Evolutionary conservation across 192 early-diverging fungal species (phyloP).

Genomic region (Coemansia furcata): DNA sequence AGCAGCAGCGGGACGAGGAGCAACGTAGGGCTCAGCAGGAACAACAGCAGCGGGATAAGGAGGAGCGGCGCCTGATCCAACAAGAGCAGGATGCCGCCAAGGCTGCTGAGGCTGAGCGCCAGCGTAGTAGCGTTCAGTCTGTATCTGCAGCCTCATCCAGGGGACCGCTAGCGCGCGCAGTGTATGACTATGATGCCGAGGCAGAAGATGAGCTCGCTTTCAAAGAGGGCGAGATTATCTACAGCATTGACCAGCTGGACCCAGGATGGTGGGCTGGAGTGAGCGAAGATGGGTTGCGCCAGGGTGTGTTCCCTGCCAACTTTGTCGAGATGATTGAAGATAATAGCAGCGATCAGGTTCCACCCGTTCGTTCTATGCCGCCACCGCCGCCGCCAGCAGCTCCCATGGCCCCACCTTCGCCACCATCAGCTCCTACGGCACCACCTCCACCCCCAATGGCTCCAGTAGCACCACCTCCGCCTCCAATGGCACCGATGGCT

Average conservation of each 20-base stretch:
- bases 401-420: conserved; percentile 2
- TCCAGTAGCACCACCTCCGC: conserved; percentile 15
- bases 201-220: conserved; percentile 86
- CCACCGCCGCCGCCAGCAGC: neutral
- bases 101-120: neutral
- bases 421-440: conserved; percentile 6
- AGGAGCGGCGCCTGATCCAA: conserved; percentile 3
- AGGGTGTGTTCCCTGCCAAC: conserved; percentile 82
- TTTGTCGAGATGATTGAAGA: conserved; percentile 60
- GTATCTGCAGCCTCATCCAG: conserved; percentile 7
- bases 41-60: conserved; percentile 20
- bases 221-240: conserved; percentile 78
- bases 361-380: neutral
- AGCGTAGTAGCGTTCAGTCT: conserved; percentile 11
- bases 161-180: conserved; percentile 51
- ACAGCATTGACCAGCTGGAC: conserved; percentile 74
- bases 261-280: conserved; percentile 93
- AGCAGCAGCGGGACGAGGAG: conserved; percentile 37
- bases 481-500: conserved; percentile 8
- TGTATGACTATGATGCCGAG: conserved; percentile 74
- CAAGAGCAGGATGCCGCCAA: conserved; percentile 15
- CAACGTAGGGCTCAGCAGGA: conserved; percentile 17
- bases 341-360: conserved; percentile 1
- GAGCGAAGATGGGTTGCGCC: conserved; percentile 66
- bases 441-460: conserved; percentile 12